These are phyloP conservation scores for Aspergillus sp. DNA, from an alignment of 2,329 filamentous ascomycete species.

Conservation along the genomic window DNA sequence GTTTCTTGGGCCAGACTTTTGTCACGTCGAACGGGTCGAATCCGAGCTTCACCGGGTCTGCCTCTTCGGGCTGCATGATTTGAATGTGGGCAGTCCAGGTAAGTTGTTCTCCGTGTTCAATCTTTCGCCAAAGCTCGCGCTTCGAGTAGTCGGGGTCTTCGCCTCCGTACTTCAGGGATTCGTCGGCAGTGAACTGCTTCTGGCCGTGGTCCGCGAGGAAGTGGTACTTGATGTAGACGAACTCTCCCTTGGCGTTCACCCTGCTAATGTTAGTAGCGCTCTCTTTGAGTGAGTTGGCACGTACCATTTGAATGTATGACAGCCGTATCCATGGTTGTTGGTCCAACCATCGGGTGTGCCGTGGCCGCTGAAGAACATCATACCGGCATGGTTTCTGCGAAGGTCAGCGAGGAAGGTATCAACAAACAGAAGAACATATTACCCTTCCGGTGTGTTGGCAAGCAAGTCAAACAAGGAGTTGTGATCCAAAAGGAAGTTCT, in stretches of 20 bases:
- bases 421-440: background rate
- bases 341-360: constrained; percentile 55
- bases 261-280: constrained; percentile 25
- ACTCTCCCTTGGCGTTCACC: constrained; percentile 53
- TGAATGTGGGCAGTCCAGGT: constrained; percentile 27
- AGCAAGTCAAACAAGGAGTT: constrained; percentile 56
- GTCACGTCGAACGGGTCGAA: constrained; percentile 61
- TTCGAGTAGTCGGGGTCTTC: constrained; percentile 58
- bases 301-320: constrained; percentile 53
- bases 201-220: constrained; percentile 54
- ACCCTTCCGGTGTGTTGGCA: constrained; percentile 53
- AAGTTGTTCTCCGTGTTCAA: constrained; percentile 46
- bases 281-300: background rate
- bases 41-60: constrained; percentile 53
- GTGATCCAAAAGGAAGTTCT: constrained; percentile 55
- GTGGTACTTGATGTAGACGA: constrained; percentile 59
- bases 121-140: constrained; percentile 50
- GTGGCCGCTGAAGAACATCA: constrained; percentile 58
- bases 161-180: constrained; percentile 52
- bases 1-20: constrained; percentile 56
- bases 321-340: constrained; percentile 50
- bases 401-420: background rate
- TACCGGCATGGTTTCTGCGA: constrained; percentile 49
- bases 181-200: constrained; percentile 52
- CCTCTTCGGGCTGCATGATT: constrained; percentile 53